These are phyloP conservation scores for Solanum hybrid DNA, from an alignment of 305 asterid genomes.

Conservation along the genomic window DNA sequence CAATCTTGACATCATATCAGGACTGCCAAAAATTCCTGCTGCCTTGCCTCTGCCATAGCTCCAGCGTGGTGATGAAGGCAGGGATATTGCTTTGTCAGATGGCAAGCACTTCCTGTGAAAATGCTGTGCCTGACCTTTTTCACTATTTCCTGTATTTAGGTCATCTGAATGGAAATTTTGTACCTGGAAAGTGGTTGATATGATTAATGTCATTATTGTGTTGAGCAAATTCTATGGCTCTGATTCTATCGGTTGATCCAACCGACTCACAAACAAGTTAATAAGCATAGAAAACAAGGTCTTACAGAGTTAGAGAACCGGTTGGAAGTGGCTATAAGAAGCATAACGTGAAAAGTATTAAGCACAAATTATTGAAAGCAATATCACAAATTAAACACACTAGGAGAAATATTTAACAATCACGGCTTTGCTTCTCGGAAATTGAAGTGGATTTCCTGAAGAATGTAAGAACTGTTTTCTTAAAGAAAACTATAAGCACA, in stretches of 20 bases:
- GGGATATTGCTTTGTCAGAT: conserved; percentile 58
- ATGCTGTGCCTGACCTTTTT: conserved; percentile 36
- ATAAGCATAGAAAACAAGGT: not conserved
- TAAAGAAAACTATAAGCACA: not conserved
- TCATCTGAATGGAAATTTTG: conserved; percentile 50
- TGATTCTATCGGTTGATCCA: not conserved
- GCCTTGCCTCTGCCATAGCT: conserved; percentile 40
- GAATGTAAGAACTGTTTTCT: not conserved
- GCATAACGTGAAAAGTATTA: not conserved
- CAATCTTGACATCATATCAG: conserved; percentile 48
- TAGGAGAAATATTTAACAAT: not conserved
- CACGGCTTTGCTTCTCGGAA: not conserved
- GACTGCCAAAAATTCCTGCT: conserved; percentile 30
- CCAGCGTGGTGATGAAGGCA: conserved; percentile 77
- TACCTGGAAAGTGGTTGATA: conserved; percentile 35
- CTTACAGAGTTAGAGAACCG: not conserved
- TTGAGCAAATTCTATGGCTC: not conserved
- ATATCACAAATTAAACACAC: not conserved
- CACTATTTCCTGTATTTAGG: conserved; percentile 36
- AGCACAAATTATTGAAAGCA: not conserved
- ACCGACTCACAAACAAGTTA: not conserved
- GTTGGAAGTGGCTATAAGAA: not conserved
- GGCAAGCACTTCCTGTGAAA: conserved; percentile 39
- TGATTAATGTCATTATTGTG: conserved; percentile 5
- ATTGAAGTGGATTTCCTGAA: not conserved